Base-by-base conservation (phyloP, 164 flowering plant species). In the Paratinospora sagittata region DNA sequence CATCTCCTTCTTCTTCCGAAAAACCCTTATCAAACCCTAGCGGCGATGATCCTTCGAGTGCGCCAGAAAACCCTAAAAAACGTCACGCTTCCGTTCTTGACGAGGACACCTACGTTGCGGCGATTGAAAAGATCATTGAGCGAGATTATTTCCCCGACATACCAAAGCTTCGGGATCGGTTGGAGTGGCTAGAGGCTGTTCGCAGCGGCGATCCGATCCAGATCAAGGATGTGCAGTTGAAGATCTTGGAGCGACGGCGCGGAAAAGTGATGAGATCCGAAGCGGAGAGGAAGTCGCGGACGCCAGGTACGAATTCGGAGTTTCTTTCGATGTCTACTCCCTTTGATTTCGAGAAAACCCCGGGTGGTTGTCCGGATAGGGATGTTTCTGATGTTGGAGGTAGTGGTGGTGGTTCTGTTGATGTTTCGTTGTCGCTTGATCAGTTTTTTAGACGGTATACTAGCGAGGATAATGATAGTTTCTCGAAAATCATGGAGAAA, bases 101-200 rank as follows among this genome's bases (percentile, higher is more conserved):
- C 47, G 98, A 94, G 65, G 98, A 94, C 65, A 37, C 86, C 0
- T 94, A 92, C 70, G 95, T 89, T 1, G 92, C 86, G 0, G 82
- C 92, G 3, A 86, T 94, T 47, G 98, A 92, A 83, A 85, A 84
- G 82, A 94, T 94, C 61, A 85, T 94, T 75, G 97, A 94, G 75
- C 90, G 97, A 4, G 98, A 95, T 72, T 95, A 76, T 82, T 95
- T 90, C 78, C 97, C 98, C 10, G 97, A 92, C 71, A 86, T 95
- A 27, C 84, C 94, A 8, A 90, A 90, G 83, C 93, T 95, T 63
- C 81, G 89, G 12, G 98, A 92, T 74, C 90, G 97, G 16, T 85
- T 88, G 66, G 98, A 94, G 27, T 92, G 95, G 97, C 85, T 94
- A 2, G 88, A 90, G 67, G 97, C 97, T 0, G 80, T 84, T 16